A percentile compares a stretch with the other conserved stretches of the same genome.
phyloP scores from a whole-genome alignment of 2,329 filamentous ascomycete genomes.

The Fusarium verrucosum region DNA sequence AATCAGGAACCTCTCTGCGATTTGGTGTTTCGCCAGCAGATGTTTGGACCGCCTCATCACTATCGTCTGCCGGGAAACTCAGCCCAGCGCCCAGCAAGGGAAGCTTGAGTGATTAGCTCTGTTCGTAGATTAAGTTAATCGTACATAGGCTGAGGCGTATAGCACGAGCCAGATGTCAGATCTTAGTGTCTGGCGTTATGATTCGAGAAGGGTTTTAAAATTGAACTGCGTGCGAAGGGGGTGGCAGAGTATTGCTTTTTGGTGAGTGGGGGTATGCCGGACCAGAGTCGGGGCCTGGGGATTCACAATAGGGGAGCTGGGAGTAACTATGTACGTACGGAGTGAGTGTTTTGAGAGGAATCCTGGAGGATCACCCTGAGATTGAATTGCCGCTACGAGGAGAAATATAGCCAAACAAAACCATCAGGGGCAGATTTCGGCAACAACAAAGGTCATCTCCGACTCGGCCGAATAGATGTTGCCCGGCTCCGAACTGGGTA shows the following conservation, averaged over 20 bases:
- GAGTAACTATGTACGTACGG: too few species aligned
- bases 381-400: conserved; percentile 12
- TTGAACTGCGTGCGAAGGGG: conserved; percentile 10
- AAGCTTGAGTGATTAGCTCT: conserved; percentile 1
- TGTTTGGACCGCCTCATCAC: background rate
- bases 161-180: conserved; percentile 16
- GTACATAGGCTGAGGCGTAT: background rate
- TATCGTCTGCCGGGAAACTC: conserved; percentile 25
- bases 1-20: background rate
- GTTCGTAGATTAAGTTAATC: conserved; percentile 9
- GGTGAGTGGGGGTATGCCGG: background rate
- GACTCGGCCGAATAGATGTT: conserved; percentile 12
- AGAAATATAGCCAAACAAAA: conserved; percentile 4
- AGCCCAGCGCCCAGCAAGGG: conserved; percentile 23
- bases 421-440: conserved; percentile 6
- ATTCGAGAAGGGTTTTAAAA: conserved; percentile 15
- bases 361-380: background rate
- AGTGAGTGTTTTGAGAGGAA: background rate
- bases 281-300: background rate
- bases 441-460: conserved; percentile 2
- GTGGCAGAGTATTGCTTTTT: conserved; percentile 18
- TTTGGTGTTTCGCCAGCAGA: conserved; percentile 1
- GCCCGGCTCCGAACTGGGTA: conserved; percentile 24
- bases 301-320: background rate
- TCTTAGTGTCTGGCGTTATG: conserved; percentile 8